Evolutionary conservation across 2,329 filamentous ascomycete genomes (phyloP), one percentile per base, ranked within the genome.

Genomic region (Cladophialophora exuberans): DNA sequence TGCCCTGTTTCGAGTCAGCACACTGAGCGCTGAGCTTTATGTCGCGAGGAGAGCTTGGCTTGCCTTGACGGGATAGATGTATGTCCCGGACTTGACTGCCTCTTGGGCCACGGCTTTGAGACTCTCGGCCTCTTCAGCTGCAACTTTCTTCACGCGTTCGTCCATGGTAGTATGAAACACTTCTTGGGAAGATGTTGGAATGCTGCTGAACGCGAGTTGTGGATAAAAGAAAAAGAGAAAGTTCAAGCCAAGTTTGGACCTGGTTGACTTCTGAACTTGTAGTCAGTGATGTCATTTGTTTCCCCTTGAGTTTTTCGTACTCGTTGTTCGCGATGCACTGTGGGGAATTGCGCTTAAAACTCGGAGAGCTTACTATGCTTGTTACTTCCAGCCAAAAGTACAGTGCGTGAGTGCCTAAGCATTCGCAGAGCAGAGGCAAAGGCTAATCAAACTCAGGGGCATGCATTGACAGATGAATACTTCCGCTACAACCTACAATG

Each of bases 41-140:
- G 4, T n/a, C 10, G 22, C 23, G 20, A 25, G 33, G 38, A n/a
- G 36, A 38, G 39, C 13, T 23, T 10, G 39, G 48, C 65, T 54
- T 69, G 81, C 83, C 71, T 83, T 91, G 72, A 97, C 79, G 22
- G 93, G 93, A 72, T 96, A 97, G 60, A 95, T 72, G 69, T 94
- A 96, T 20, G 91, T 84, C 45, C 85, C 83, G 61, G 90, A 96
- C 64, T 79, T 83, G 47, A 85, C 83, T 26, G 90, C 89, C 66
- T 90, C 84, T 35, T 79, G 73, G 36, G 89, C 79, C 31, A 91
- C 76, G 13, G 72, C 72, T 62, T 78, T 83, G 52, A 88, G 82
- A 60, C 85, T 84, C 57, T 83, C 79, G 53, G 86, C 85, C 67
- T 97, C 92, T 62, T 92, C 85, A 60, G 83, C 68, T 15, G 80